Base-by-base conservation (phyloP, 768 basidiomycete species). In the Auricularia sp. region DNA sequence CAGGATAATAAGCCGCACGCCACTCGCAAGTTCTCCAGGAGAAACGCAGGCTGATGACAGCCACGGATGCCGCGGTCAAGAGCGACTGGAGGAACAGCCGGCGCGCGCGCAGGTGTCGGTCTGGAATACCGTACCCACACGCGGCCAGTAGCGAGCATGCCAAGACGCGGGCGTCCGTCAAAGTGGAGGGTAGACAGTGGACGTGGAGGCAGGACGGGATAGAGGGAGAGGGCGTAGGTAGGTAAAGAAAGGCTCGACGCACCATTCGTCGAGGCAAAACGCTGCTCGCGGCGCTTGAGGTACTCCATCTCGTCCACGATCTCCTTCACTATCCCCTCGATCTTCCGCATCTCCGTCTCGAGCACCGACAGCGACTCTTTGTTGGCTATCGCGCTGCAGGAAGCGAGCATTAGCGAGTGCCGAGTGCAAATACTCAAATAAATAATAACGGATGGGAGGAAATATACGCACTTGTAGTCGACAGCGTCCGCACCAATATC, bases 401-500 rank as follows among this genome's bases (percentile, higher is more conserved):
- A 18, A 44, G 18, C 43, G 43, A 44, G 43, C 10, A 3, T 44
- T 11, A 11, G 11, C 18, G 43, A 44, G 11, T 10, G 43, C 18
- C 43, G 61, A 53, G 33, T 23, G n/a, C 53, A 23, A 42, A 51
- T 36, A 44, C 35, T n/a, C 35, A 53, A 34, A 3, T 23, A 42
- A 18, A 42, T 3, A 39, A n/a, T 10, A 21, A 34, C 33, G 21
- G 12, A 23, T 11, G 36, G 1, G n/a, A 34, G 1, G 59, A 62
- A 62, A 51, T n/a, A 43, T 10, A 78, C 89, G 67, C 71, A 96
- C 94, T 99, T 98, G 83, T 98, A 98, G 77, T 99, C 97, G 43
- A 98, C 88, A 1, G 97, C 97, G 71, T 98, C 96, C 12, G 96
- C 95, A 39, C 97, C 97, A 74, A 99, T 95, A 72, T 99, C 97